These are phyloP conservation scores for Guadua angustifolia DNA, from an alignment of 176 grass and related monocot genomes.

Conservation along the genomic window DNA sequence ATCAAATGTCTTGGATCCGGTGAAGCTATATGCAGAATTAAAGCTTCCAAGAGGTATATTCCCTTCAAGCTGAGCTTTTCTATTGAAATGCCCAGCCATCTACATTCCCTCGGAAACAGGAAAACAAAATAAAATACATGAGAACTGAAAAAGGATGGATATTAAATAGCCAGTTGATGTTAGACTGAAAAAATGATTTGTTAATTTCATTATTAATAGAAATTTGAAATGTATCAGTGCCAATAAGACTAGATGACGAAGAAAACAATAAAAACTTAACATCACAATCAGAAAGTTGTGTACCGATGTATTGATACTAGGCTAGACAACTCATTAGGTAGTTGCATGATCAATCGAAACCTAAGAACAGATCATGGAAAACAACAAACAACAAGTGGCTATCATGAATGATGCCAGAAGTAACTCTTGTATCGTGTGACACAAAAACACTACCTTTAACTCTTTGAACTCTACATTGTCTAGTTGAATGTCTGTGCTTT, in stretches of 20 bases:
- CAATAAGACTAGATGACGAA: not conserved
- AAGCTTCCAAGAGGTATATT: slow-evolving; percentile 61
- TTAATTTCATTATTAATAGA: not conserved
- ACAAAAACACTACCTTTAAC: not conserved
- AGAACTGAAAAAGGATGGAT: slow-evolving; percentile 25
- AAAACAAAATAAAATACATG: not conserved
- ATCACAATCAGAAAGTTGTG: not conserved
- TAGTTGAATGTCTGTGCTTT: not conserved
- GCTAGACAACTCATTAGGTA: not conserved
- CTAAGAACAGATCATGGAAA: not conserved
- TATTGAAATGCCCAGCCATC: slow-evolving; percentile 73
- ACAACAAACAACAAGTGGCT: not conserved
- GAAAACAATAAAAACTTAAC: no score
- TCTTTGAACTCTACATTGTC: not conserved
- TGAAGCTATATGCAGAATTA: slow-evolving; percentile 64
- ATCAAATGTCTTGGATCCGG: slow-evolving; percentile 64
- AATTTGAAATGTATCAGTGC: not conserved
- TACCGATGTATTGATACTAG: not conserved
- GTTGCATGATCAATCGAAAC: not conserved
- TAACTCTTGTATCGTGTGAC: not conserved
- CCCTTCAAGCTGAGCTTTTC: slow-evolving; percentile 52
- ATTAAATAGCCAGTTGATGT: slow-evolving; percentile 2
- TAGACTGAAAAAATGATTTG: slow-evolving; percentile 31
- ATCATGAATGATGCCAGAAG: not conserved
- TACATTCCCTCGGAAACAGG: slow-evolving; percentile 32